Conservation (phyloP, 75 land plant species). For the Selaginella moellendorffii region DNA sequence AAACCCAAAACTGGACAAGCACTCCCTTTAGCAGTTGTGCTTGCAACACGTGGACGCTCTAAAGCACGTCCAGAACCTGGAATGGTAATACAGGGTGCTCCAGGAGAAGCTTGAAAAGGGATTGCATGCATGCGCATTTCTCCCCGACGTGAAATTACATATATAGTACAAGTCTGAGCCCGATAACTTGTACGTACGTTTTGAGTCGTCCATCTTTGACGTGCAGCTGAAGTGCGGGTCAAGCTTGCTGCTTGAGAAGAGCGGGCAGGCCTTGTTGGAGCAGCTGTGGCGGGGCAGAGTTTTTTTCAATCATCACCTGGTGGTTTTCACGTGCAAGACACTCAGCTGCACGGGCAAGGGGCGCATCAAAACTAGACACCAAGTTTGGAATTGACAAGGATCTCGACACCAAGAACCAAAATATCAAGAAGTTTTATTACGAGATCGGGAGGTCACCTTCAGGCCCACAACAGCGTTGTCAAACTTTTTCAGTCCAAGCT, state of each 20-base stretch:
- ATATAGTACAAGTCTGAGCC: constrained; percentile 16
- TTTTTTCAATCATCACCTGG: too few species aligned
- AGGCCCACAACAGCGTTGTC: constrained; percentile 24
- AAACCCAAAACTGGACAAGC: constrained; percentile 15
- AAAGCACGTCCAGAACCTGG: constrained; percentile 16
- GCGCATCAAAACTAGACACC: not conserved
- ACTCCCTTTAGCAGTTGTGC: constrained; percentile 14
- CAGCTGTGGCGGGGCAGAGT: not conserved
- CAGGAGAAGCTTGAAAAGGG: constrained; percentile 22
- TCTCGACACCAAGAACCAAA: constrained; percentile 23
- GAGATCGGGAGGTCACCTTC: constrained; percentile 16
- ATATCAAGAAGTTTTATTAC: constrained; percentile 20
- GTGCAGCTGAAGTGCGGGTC: constrained; percentile 29
- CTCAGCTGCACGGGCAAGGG: constrained; percentile 20
- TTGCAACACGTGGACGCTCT: constrained; percentile 10
- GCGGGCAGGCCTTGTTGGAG: constrained; percentile 22
- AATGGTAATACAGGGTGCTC: constrained; percentile 21
- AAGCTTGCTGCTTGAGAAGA: constrained; percentile 17
- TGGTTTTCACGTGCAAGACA: constrained; percentile 18
- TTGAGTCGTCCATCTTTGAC: constrained; percentile 23
- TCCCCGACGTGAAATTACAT: not conserved
- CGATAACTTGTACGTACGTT: constrained; percentile 22
- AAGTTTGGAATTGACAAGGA: constrained; percentile 17
- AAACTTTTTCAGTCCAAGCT: constrained; percentile 22
- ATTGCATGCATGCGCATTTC: not conserved